phyloP scores from a whole-genome alignment of 352 stramenopile genomes.

The Pythium rishiriense region DNA sequence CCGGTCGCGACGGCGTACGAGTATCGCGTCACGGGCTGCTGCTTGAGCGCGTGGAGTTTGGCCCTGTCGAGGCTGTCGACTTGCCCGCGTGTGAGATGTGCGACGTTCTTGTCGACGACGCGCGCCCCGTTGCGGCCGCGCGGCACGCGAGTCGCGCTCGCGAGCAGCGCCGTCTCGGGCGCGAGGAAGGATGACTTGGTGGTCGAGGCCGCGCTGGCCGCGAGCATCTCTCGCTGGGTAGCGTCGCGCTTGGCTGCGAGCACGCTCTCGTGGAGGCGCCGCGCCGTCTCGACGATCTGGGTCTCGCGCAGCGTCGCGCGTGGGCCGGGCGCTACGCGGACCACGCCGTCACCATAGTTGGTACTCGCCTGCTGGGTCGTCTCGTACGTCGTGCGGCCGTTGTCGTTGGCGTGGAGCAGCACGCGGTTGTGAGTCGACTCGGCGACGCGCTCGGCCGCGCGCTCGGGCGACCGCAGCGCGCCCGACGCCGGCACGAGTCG shows the following conservation, averaged over 20 bases:
- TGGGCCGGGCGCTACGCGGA: conserved; percentile 31
- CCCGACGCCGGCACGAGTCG: conserved; percentile 43
- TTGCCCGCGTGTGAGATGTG: conserved; percentile 60
- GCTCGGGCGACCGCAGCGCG: conserved; percentile 36
- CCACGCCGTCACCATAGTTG: conserved; percentile 45
- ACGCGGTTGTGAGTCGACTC: conserved; percentile 59
- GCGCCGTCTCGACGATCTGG: conserved; percentile 43
- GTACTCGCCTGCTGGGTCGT: conserved; percentile 59
- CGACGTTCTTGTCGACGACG: conserved; percentile 47
- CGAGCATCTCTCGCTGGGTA: conserved; percentile 21
- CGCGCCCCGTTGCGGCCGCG: conserved; percentile 56
- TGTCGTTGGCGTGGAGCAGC: conserved; percentile 38
- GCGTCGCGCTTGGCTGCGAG: conserved; percentile 30
- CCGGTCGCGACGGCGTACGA: conserved; percentile 66
- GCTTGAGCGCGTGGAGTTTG: conserved; percentile 53
- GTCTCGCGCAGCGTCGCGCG: conserved; percentile 47
- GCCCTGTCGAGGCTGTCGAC: conserved; percentile 78
- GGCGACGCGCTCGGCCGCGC: neutral
- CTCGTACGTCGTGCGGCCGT: conserved; percentile 41
- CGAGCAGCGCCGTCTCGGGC: conserved; percentile 11
- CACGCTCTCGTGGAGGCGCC: conserved; percentile 38
- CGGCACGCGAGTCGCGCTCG: conserved; percentile 36
- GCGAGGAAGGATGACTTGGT: conserved; percentile 12
- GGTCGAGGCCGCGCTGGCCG: conserved; percentile 14
- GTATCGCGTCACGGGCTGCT: conserved; percentile 57